Percentiles rank a stretch among this genome's conserved stretches.
These are phyloP conservation scores for Tremella fuciformis DNA, from an alignment of 768 basidiomycete species.

Conservation along the genomic window DNA sequence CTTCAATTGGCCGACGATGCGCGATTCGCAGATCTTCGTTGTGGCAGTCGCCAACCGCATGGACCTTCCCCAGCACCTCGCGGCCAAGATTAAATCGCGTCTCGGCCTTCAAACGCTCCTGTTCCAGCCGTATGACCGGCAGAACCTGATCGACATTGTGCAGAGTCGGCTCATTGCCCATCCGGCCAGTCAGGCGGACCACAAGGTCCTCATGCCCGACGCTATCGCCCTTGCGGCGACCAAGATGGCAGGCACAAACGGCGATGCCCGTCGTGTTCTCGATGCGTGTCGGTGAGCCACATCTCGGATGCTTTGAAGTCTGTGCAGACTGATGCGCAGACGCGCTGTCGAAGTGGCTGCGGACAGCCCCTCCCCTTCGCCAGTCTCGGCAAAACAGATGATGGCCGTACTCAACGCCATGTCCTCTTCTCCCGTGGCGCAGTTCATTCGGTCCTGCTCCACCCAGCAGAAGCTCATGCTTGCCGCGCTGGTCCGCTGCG, in stretches of 20 bases:
- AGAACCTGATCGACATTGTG: conserved; percentile 79
- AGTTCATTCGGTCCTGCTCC: conserved; percentile 75
- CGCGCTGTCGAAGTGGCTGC: conserved; percentile 76
- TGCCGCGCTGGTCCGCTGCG: conserved; percentile 74
- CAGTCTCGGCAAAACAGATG: conserved; percentile 70
- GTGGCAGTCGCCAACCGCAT: conserved; percentile 97
- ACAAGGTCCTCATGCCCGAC: conserved; percentile 60
- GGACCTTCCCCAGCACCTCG: conserved; percentile 94
- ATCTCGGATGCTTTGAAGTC: not conserved
- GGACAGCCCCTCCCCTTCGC: conserved; percentile 49
- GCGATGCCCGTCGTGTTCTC: conserved; percentile 87
- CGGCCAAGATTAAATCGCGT: conserved; percentile 84
- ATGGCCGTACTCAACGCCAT: conserved; percentile 74
- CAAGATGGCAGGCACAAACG: conserved; percentile 75
- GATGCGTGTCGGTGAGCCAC: conserved; percentile 77
- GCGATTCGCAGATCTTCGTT: conserved; percentile 83
- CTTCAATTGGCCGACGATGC: conserved; percentile 97
- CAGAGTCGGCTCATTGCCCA: conserved; percentile 67
- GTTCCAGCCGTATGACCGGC: conserved; percentile 75
- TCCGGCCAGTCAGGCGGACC: conserved; percentile 55
- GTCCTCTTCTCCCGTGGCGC: conserved; percentile 87
- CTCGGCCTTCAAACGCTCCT: conserved; percentile 55
- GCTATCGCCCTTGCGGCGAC: conserved; percentile 82
- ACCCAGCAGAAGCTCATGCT: conserved; percentile 87
- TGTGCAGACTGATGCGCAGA: conserved; percentile 52